Percentiles rank a stretch among this genome's conserved stretches.
These are phyloP conservation scores for Fagopyrum esculentum DNA, from an alignment of 148 eudicot genomes.

Conservation along the genomic window DNA sequence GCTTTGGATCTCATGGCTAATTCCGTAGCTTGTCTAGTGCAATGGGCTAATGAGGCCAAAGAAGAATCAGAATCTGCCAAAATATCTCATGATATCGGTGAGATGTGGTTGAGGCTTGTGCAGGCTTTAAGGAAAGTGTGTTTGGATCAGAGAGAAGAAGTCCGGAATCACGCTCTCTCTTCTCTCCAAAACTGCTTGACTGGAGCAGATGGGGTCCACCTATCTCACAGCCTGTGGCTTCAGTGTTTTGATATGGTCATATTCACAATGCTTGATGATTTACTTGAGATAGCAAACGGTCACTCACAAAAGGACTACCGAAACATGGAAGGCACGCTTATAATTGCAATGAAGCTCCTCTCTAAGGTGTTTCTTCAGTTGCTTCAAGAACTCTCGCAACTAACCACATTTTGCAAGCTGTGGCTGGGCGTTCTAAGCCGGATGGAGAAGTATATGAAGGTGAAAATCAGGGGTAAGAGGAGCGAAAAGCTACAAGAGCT, in stretches of 20 bases:
- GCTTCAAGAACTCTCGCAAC: constrained; percentile 46
- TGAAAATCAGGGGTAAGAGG: constrained; percentile 53
- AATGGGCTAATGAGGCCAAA: constrained; percentile 47
- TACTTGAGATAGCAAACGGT: constrained; percentile 57
- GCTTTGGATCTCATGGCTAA: constrained; percentile 69
- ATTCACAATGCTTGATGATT: constrained; percentile 66
- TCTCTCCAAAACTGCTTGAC: constrained; percentile 54
- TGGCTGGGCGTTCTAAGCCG: constrained; percentile 68
- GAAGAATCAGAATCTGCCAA: constrained; percentile 49
- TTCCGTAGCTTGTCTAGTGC: constrained; percentile 49
- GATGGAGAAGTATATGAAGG: constrained; percentile 68
- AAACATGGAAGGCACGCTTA: constrained; percentile 69
- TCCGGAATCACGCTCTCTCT: constrained; percentile 60
- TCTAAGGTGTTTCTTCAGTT: constrained; percentile 49
- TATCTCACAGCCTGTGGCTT: constrained; percentile 50
- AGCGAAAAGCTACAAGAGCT: constrained; percentile 76
- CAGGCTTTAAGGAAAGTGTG: constrained; percentile 77
- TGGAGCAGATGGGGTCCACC: constrained; percentile 37
- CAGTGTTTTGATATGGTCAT: constrained; percentile 74
- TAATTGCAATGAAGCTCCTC: constrained; percentile 50
- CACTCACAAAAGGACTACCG: constrained; percentile 63
- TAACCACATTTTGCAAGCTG: constrained; percentile 55
- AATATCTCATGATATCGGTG: constrained; percentile 63
- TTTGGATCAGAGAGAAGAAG: constrained; percentile 75
- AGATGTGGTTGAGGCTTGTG: constrained; percentile 82